Base-by-base conservation (phyloP, 192 early-diverging fungal species). In the Coemansia sp. region DNA sequence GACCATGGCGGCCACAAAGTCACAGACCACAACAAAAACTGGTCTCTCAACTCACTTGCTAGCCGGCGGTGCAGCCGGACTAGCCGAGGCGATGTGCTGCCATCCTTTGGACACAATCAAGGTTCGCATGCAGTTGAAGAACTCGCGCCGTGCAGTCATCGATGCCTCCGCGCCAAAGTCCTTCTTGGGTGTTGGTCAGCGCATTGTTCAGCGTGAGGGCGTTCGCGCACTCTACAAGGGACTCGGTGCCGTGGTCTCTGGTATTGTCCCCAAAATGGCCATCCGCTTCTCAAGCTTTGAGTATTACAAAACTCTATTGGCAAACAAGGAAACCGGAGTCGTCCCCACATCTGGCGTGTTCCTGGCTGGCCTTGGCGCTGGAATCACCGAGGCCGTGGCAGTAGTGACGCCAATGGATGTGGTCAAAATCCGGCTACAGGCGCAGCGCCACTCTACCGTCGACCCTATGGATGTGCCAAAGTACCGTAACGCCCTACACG, bases 381-480 rank as follows among this genome's bases (percentile, higher is more conserved):
- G 96, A 76, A 87, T 89, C 8, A 99, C 97, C 24, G 97, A 99
- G 82, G 93, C 95, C 16, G 90, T 99, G 5, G 63, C 94, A 22
- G 96, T 97, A 44, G 97, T 97, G 22, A 98, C 97, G 5, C 97
- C 97, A 24, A 97, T 99, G 97, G 97, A 99, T 65, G 95, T 99
- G 29, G 92, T 99, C 85, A 99, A 99, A 87, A 99, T 99, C 73
- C 94, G 97, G 74, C 85, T 99, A 65, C 97, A 99, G 80, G 95
- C 95, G 1, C 95, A 97, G 81, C 87, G 94, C 20, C 95, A 97
- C 74, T 97, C 95, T 36, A 96, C 95, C 87, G 88, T 95, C 15
- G 97, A 99, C 83, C 97, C 97, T 10, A 85, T 97, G 72, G 97
- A 99, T 66, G 84, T 96, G 27, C 95, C 96, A 33, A 97, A 97